These are phyloP conservation scores for Heterobasidion occidentale DNA, from an alignment of 1,284 basidiomycete genomes.

Conservation along the genomic window DNA sequence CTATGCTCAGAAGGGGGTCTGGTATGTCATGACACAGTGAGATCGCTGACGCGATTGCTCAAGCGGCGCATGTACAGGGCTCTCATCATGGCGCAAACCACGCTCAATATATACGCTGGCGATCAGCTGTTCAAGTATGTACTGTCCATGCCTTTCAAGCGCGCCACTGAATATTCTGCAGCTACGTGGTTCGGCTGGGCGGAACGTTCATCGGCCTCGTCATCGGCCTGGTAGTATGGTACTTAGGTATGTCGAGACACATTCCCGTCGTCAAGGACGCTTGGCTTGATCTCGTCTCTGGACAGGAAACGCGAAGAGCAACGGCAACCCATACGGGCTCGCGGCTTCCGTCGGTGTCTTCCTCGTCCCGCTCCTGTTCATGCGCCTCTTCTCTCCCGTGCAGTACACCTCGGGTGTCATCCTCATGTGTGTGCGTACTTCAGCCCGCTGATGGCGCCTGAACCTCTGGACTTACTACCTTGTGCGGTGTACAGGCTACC, in stretches of 20 bases:
- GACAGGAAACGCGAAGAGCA: constrained; percentile 38
- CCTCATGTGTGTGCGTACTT: constrained; percentile 26
- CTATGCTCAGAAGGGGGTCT: constrained; percentile 36
- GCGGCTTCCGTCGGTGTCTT: constrained; percentile 45
- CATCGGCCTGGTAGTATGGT: constrained; percentile 52
- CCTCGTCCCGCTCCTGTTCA: constrained; percentile 44
- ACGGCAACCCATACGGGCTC: constrained; percentile 51
- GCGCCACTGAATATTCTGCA: constrained; percentile 9
- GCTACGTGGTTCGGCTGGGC: constrained; percentile 37
- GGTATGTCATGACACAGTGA: constrained; percentile 15
- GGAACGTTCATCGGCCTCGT: constrained; percentile 31
- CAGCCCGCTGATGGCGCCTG: neutral
- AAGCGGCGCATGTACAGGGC: constrained; percentile 30
- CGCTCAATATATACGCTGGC: constrained; percentile 51
- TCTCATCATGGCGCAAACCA: constrained; percentile 62
- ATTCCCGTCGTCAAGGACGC: neutral
- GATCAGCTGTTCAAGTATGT: constrained; percentile 51
- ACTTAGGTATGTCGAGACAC: constrained; percentile 29
- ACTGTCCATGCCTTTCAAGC: constrained; percentile 9
- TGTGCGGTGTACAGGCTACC: constrained; percentile 24
- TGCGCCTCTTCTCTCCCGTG: constrained; percentile 42
- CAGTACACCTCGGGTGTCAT: constrained; percentile 30
- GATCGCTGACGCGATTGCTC: neutral
- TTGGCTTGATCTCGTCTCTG: neutral
- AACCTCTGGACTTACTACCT: neutral